Conservation (phyloP, 163 green algal genomes). For the Chlamydomonas reinhardtii region DNA sequence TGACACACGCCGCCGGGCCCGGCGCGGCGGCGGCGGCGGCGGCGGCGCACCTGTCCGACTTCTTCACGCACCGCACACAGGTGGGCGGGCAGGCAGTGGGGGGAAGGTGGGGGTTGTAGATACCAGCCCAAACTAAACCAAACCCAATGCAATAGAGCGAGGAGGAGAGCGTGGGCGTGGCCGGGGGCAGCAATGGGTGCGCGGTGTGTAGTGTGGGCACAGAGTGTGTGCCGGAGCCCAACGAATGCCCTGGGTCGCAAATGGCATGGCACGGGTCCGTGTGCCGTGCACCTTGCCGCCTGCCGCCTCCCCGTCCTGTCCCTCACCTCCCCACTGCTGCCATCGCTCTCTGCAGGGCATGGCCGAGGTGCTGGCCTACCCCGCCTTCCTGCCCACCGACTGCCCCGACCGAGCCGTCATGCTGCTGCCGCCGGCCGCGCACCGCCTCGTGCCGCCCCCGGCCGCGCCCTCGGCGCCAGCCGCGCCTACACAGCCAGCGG, state of each 20-base stretch:
- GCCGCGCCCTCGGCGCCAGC: no score
- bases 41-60: slow-evolving; percentile 12
- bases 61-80: slow-evolving; percentile 33
- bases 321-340: not conserved
- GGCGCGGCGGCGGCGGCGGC: not conserved
- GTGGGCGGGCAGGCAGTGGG: no score
- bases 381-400: not conserved
- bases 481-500: not conserved
- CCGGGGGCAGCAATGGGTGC: no score
- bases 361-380: slow-evolving; percentile 26
- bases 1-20: not conserved
- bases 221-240: no score
- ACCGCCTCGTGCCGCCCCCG: not conserved
- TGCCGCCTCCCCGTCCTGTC: no score
- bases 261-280: no score
- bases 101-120: no score
- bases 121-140: no score
- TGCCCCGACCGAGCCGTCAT: not conserved
- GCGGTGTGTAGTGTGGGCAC: no score
- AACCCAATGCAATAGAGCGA: no score
- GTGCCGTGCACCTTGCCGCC: not conserved
- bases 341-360: not conserved
- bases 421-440: not conserved
- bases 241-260: no score
- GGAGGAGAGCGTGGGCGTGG: no score